Evolutionary conservation across 495 filamentous ascomycete species (phyloP), one percentile per base, ranked within the genome.

Genomic region (Penicillium atrosanguineum): DNA sequence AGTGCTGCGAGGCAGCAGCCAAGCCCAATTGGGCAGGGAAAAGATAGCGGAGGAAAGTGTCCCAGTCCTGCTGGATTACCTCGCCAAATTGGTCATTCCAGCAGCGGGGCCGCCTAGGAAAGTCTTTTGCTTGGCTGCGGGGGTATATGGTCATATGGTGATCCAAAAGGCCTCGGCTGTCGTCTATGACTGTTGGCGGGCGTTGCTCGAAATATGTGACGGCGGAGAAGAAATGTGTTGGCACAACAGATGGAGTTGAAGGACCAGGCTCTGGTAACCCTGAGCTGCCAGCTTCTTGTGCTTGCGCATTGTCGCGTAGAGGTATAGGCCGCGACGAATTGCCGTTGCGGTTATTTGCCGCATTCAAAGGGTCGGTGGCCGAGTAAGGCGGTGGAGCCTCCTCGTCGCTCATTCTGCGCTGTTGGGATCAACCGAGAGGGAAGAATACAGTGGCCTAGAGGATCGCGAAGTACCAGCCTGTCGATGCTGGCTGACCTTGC

Each of bases 1-100:
- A 60, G 48, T 74, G 63, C 7, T 69, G 63, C 1, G 71, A 75
- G 7, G 69, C 57, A 5, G 74, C 69, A 15, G 74, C 73, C 12
- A 71, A 64, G 8, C 70, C 72, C 16, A 75, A 57, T 43, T 76
- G 64, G 12, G 72, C 60, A 2, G 75, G 71, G 36, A 81, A 76
- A 1, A 81, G 62, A 52, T 75, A 70, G n/a, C 71, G 69, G 37
- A 79, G 44, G 50, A 80, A 82, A 12, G 69, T 73, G 45, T 77
- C 71, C 79, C 79, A 82, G 59, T 82, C 79, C 56, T 73, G 70
- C 56, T 74, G 73, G 40, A 61, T 56, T 11, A 81, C 67, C 28
- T 78, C 72, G 40, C 69, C 53, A 39, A 59, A 61, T 14, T 68
- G 63, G 12, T 69, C 59, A 21, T 56, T 68, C 70, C 74, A 72